Percentiles rank a stretch among this genome's conserved stretches.
Evolutionary conservation across 75 land plant genomes (phyloP).

Genomic region (Selaginella tamariscina): DNA sequence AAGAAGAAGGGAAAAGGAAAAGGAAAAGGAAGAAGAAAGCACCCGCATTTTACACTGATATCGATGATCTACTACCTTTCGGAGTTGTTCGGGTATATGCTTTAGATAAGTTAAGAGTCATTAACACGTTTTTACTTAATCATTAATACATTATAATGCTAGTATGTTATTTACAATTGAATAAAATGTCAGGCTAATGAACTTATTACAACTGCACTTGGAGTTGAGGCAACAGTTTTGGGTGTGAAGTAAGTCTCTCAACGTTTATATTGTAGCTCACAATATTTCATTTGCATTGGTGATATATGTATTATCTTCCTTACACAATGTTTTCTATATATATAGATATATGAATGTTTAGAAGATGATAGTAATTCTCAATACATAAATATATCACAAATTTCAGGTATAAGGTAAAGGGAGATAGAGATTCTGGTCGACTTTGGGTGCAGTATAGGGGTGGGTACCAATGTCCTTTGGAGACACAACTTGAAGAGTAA

Average conservation of each 20-base stretch:
- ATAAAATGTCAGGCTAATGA: neutral
- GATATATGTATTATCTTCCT: neutral
- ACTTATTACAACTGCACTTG: neutral
- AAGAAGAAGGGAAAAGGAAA: neutral
- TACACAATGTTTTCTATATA: too few species aligned
- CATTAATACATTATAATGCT: neutral
- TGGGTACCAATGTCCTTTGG: neutral
- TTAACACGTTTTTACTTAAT: neutral
- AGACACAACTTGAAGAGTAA: neutral
- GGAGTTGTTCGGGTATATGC: neutral
- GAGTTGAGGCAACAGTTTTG: neutral
- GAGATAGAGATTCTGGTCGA: neutral
- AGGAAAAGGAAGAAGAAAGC: conserved; percentile 3
- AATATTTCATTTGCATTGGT: too few species aligned
- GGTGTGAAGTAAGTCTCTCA: neutral
- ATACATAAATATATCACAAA: neutral
- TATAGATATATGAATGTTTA: too few species aligned
- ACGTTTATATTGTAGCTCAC: too few species aligned
- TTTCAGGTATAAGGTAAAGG: neutral
- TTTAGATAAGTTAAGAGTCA: neutral
- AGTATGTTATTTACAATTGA: neutral
- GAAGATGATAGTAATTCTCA: neutral
- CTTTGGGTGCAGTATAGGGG: neutral
- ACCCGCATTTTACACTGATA: neutral
- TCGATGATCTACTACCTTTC: neutral